Evolutionary conservation across 768 basidiomycete genomes (phyloP), one percentile per base, ranked within the genome.

Genomic region (Trametes cinnabarina): DNA sequence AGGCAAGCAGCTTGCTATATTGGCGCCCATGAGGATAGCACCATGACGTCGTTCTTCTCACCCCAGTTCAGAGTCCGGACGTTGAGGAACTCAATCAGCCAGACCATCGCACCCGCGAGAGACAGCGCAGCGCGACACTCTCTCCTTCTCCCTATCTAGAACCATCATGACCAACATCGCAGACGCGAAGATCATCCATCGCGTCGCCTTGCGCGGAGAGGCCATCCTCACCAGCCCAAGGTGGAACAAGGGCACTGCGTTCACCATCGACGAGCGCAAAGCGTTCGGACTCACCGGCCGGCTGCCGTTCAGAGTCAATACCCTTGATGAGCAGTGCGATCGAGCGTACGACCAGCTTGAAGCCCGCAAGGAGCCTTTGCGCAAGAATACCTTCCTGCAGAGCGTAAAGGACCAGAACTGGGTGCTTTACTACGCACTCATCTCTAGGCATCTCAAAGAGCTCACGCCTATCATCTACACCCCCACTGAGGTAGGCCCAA

Each of bases 201-300:
- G 71, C 28, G 72, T 88, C 43, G 78, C 84, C 28, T 71, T 90
- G 4, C 79, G 79, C 23, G 90, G 89, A 4, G 77, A 84, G 0
- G 76, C 77, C 1, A 67, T 93, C 26, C 78, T 93, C 39, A 81
- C 78, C 19, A 81, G 75, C 47, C 86, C 90, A 1, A 77, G 82
- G 7, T 87, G 82, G 73, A 89, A 88, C 77, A 90, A 90, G 72
- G 93, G 93, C n/a, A 90, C 86, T 4, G 90, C 82, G 2, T 94
- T 94, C 72, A 82, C 85, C 0, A 46, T 68, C 4, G 68, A 77
- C 10, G 93, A 95, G 71, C 79, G 93, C 40, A 78, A 81, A 48
- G 77, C 75, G 1, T 89, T 95, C 52, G 87, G 86, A 22, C 74
- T 88, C 7, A 61, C 64, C 1, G 74, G 73, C 2, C 70, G 69